These are phyloP conservation scores for Saccharomycopsis sp. DNA, from an alignment of 805 yeast genomes.

Conservation along the genomic window DNA sequence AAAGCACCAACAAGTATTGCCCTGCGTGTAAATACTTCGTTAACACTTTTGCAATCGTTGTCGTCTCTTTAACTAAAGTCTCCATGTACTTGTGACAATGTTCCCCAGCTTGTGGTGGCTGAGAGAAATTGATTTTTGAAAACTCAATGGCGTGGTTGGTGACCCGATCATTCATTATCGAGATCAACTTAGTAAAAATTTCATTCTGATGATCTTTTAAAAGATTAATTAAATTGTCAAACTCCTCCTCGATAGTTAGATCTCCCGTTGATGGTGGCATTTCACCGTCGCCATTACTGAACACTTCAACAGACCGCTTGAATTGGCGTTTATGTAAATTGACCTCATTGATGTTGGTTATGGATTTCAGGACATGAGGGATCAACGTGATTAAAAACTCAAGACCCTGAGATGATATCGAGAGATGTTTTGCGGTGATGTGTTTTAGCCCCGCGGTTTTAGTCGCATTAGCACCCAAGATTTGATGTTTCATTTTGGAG, in stretches of 20 bases:
- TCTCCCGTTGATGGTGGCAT: too few species aligned
- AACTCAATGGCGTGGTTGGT: constrained; percentile 43
- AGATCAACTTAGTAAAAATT: constrained; percentile 55
- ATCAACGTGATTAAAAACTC: constrained; percentile 38
- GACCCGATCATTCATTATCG: constrained; percentile 64
- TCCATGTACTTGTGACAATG: constrained; percentile 57
- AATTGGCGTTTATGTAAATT: constrained; percentile 9
- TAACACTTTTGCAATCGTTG: constrained; percentile 55
- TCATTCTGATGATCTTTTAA: constrained; percentile 58
- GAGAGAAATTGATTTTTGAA: constrained; percentile 43
- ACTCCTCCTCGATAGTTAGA: constrained; percentile 29
- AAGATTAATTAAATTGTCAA: constrained; percentile 34
- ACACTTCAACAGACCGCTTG: constrained; percentile 14
- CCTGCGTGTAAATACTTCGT: constrained; percentile 48
- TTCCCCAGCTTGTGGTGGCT: constrained; percentile 34
- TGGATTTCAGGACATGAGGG: constrained; percentile 30
- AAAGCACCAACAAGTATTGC: constrained; percentile 34
- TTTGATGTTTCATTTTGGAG: constrained; percentile 48
- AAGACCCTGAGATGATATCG: constrained; percentile 60
- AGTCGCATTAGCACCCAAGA: constrained; percentile 71
- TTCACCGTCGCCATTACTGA: constrained; percentile 6
- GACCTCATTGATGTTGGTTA: constrained; percentile 26
- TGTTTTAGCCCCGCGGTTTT: constrained; percentile 66
- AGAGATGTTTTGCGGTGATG: constrained; percentile 65
- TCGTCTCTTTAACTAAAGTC: constrained; percentile 55